These are phyloP conservation scores for Lasiodiplodia hormozganensis DNA, from an alignment of 2,329 filamentous ascomycete genomes.

Conservation along the genomic window DNA sequence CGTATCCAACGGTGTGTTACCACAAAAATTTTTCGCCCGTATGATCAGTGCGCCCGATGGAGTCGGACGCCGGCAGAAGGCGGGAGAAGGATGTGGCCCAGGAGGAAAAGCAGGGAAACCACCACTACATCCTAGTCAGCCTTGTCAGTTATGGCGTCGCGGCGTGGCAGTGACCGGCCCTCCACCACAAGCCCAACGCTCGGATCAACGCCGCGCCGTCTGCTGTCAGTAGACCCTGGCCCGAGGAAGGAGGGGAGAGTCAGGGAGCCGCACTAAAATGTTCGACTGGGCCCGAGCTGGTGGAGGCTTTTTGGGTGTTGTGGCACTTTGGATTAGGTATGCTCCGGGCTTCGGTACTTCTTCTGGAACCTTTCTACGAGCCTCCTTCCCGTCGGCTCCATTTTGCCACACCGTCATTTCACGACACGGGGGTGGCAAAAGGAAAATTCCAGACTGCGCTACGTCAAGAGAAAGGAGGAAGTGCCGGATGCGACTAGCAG, in stretches of 20 bases:
- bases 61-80: background rate
- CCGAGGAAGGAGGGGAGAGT: background rate
- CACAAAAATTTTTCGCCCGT: background rate
- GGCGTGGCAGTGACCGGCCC: background rate
- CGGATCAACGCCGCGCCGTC: background rate
- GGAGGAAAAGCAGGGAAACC: background rate
- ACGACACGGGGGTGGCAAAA: constrained; percentile 5
- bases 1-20: background rate
- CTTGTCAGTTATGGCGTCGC: background rate
- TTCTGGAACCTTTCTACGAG: background rate
- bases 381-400: background rate
- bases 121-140: background rate
- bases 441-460: background rate
- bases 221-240: constrained; percentile 1
- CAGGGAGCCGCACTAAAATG: too few species aligned
- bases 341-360: background rate
- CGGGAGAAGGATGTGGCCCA: background rate
- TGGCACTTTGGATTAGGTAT: too few species aligned
- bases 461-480: background rate
- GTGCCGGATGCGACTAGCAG: background rate
- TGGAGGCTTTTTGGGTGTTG: background rate
- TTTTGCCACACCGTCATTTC: constrained; percentile 27
- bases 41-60: background rate
- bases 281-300: background rate
- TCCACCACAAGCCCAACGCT: background rate